Evolutionary conservation across 257 asterid species (phyloP), one percentile per base, ranked within the genome.

Genomic region (Leonotis leonurus): DNA sequence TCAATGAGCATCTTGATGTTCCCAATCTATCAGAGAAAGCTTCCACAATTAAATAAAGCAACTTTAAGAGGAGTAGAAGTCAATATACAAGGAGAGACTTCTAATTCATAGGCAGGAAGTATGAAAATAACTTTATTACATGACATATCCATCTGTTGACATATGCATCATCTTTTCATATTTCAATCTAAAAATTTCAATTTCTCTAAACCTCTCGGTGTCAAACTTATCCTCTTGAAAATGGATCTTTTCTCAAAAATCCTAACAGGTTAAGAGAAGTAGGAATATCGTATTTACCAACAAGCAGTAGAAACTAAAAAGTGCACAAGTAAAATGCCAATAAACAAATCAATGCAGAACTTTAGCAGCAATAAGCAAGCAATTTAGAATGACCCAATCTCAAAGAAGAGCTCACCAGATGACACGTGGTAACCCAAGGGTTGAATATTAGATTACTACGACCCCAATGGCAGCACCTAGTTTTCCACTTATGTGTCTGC

Each of bases 371-470:
- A 51, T 53, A 55, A 60, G 32, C 51, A 51, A n/a, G 27, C 26
- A 35, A 60, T 25, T 18, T 18, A 20, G 20, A 56, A 40, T 65
- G 45, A 33, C 59, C 26, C 41, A 35, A 65, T 32, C 64, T 40
- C 11, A 16, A 70, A 45, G 55, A 46, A 60, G 66, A 49, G 33
- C 75, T 72, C 72, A 72, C 78, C 72, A n/a, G n/a, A n/a, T n/a
- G n/a, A n/a, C n/a, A 58, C 56, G 11, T 63, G 57, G 51, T 60
- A 27, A 29, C 17, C 32, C 56, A 56, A 51, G 62, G 41, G 18
- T 54, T 63, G 18, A 58, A 21, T 18, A 60, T 16, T 37, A 65
- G 56, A 65, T 60, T 45, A 49, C 40, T 56, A 12, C 33, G 43
- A 70, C 43, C 39, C 53, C 61, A 35, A 54, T 21, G 50, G 46